Conservation (phyloP, 352 stramenopile genomes). For the Globisporangium nodosum region DNA sequence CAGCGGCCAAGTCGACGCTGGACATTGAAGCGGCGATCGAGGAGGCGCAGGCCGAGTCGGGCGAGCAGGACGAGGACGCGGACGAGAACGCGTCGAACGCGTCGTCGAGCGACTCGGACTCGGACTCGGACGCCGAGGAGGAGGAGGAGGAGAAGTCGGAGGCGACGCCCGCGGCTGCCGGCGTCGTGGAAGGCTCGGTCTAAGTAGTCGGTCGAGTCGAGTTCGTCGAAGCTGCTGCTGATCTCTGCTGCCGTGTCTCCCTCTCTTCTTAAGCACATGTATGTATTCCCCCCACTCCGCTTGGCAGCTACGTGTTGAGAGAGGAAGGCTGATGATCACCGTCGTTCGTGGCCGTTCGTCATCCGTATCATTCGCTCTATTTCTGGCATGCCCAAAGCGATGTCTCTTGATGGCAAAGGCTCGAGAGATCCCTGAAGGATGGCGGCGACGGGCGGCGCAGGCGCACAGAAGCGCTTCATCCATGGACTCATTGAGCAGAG, state of each 20-base stretch:
- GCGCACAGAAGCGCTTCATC: constrained; percentile 39
- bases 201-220: constrained; percentile 19
- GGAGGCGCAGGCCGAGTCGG: constrained; percentile 27
- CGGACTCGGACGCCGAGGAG: constrained; percentile 34
- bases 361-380: neutral
- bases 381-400: neutral
- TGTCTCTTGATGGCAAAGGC: neutral
- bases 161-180: constrained; percentile 21
- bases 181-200: constrained; percentile 56
- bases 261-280: constrained; percentile 8
- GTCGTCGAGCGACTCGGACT: constrained; percentile 22
- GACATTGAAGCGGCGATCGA: constrained; percentile 26
- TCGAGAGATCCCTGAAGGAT: neutral
- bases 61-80: constrained; percentile 30
- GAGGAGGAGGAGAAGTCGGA: constrained; percentile 30
- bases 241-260: neutral
- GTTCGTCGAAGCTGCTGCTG: neutral
- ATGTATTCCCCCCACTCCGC: constrained; percentile 12
- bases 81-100: constrained; percentile 18
- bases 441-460: neutral
- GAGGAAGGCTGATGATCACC: neutral
- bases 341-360: neutral
- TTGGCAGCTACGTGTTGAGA: neutral
- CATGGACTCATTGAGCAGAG: constrained; percentile 60
- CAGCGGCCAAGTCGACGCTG: constrained; percentile 37